These are phyloP conservation scores for Plasmopara muralis DNA, from an alignment of 352 stramenopile genomes.

Conservation along the genomic window DNA sequence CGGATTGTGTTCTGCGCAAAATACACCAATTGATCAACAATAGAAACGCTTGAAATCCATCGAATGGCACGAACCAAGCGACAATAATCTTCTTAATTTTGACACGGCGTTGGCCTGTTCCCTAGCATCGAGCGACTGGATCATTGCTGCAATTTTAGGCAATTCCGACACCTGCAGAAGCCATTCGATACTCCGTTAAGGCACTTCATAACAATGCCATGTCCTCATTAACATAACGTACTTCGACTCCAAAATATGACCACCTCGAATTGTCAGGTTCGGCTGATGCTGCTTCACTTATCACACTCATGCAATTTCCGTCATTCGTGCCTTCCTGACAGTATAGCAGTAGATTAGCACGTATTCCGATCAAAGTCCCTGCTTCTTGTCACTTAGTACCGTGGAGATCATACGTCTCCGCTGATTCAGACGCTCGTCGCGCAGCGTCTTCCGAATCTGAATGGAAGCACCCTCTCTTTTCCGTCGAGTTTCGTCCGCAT, in stretches of 20 bases:
- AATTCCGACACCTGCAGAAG: slow-evolving; percentile 86
- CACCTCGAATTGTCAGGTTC: slow-evolving; percentile 15
- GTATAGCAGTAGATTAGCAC: background rate
- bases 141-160: slow-evolving; percentile 91
- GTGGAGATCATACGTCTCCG: slow-evolving; percentile 59
- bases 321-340: slow-evolving; percentile 10
- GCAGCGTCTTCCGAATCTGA: slow-evolving; percentile 84
- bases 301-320: slow-evolving; percentile 2
- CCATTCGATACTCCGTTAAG: background rate
- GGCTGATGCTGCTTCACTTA: slow-evolving; percentile 3
- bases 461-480: slow-evolving; percentile 75
- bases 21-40: background rate
- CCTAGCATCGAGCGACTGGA: slow-evolving; percentile 89
- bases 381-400: slow-evolving; percentile 12
- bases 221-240: slow-evolving; percentile 13
- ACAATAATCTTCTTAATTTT: slow-evolving; percentile 96
- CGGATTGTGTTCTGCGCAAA: slow-evolving; percentile 89
- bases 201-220: background rate
- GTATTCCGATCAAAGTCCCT: background rate
- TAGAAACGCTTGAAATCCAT: background rate
- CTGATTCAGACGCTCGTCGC: slow-evolving; percentile 82
- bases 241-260: slow-evolving; percentile 32
- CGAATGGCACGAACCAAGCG: slow-evolving; percentile 67
- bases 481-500: slow-evolving; percentile 64
- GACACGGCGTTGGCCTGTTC: slow-evolving; percentile 94